Evolutionary conservation across 2,329 filamentous ascomycete genomes (phyloP), one percentile per base, ranked within the genome.

Genomic region (Diaporthe citri): DNA sequence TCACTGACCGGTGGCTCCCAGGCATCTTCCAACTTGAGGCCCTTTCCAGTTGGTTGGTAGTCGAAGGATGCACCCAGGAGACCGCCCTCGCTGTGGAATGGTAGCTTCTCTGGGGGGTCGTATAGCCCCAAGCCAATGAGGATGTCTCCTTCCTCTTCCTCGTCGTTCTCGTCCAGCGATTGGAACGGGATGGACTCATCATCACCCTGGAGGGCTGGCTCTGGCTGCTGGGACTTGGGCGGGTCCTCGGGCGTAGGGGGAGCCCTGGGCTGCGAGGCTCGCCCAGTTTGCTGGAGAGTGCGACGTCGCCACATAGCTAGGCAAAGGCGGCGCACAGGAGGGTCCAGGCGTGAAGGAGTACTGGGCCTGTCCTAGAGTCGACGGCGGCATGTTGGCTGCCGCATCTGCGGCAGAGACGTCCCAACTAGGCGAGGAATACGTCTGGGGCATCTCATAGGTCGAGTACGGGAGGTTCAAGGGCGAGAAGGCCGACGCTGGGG

Each of bases 91-190:
- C 73, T 48, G 15, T 72, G 28, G 57, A 64, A 72, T 36, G 88
- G 87, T 83, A 56, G 83, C 79, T 90, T 89, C 73, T 92, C 92
- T 0, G 93, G 93, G 6, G 90, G 86, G 79, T 95, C 94, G 82
- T 97, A 97, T 0, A 97, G 88, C 0, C 94, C 94, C 89, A 97
- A 93, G 28, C 94, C 94, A n/a, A 95, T 88, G 2, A 96, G 87
- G 75, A 95, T 93, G 79, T 95, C 93, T 51, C 91, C 93, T 20
- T 89, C 86, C 36, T 87, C 74, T 39, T 77, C 81, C 39, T 91
- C 90, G 64, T 90, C 86, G 15, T 85, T 81, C 52, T 90, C 87
- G 43, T 89, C 87, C 34, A 90, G 82, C 8, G 87, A 78, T 73
- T 88, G 84, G 76, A 87, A 90, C 15, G 86, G 82, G 67, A 88